Evolutionary conservation across 306 rosid genomes (phyloP), one percentile per base, ranked within the genome.

Genomic region (Vicia faba): DNA sequence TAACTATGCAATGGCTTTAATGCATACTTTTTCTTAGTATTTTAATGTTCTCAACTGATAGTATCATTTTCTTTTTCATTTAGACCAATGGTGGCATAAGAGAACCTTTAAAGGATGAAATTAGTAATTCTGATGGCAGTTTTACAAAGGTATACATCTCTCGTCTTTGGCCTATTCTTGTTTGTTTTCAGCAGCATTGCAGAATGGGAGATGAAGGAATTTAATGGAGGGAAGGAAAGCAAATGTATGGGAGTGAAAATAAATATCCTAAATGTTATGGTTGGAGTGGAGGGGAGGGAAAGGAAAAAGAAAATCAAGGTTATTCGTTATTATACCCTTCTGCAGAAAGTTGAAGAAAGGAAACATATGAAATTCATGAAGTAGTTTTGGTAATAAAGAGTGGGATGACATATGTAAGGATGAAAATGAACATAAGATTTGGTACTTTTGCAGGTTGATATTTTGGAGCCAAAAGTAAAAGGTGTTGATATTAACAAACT

Each of bases 1-100:
- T n/a, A 13, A 33, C 64, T 70, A 41, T 71, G 33, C 75, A 43
- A 53, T 48, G 48, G 14, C 13, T 26, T 53, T 38, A 7, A 29
- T 40, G 11, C 28, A 12, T 15, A 38, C 19, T 19, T 26, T 41
- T 64, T 57, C 15, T 4, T 61, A 8, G 14, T 43, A 64, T 20
- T 70, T 63, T 48, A 39, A 45, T 57, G 49, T 56, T 56, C 55
- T 35, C 57, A 38, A 31, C 39, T 39, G 48, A 4, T 19, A 41
- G 35, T 57, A 46, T 8, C 10, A 9, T 7, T 8, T 33, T 8
- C 41, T 59, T 19, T 74, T 62, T 61, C n/a, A 28, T 49, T 68
- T 14, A 87, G 89, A 80, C 93, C n/a, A 49, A 4, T 41, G 88
- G 89, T 31, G 72, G 84, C 64, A 74, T 84, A 16, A 80, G 93